Evolutionary conservation across 495 filamentous ascomycete species (phyloP).

Genomic region (Lentithecium fluviatile): DNA sequence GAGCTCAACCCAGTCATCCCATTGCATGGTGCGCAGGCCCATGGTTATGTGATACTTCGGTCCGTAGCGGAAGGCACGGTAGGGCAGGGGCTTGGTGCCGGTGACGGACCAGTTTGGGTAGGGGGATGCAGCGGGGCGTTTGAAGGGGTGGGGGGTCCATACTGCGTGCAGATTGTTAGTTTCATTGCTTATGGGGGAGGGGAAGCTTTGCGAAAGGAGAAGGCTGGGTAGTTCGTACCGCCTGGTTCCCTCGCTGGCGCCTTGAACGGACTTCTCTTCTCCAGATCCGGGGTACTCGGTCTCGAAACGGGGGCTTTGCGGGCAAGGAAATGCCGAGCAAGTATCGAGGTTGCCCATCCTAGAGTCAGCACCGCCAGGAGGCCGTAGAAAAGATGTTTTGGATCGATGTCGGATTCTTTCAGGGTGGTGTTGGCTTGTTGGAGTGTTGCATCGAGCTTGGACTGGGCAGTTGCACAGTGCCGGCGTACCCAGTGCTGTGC

Average conservation of each 20-base stretch:
- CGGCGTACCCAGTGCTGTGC: conserved; percentile 31
- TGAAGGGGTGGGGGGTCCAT: conserved; percentile 71
- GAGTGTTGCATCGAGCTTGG: not conserved
- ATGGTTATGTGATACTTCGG: conserved; percentile 78
- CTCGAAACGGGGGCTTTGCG: not conserved
- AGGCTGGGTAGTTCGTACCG: conserved; percentile 32
- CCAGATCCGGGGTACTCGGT: conserved; percentile 38
- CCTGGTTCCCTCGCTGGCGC: conserved; percentile 35
- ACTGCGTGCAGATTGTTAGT: conserved; percentile 45
- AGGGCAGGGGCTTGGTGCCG: conserved; percentile 73
- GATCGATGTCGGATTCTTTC: conserved; percentile 1
- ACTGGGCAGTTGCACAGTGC: conserved; percentile 17
- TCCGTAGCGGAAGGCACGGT: conserved; percentile 81
- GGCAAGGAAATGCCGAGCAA: not conserved
- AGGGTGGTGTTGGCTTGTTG: not conserved
- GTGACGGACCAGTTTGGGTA: conserved; percentile 72
- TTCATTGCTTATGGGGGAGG: conserved; percentile 3
- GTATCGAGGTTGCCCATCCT: conserved; percentile 8
- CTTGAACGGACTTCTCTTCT: conserved; percentile 38
- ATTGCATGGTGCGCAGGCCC: conserved; percentile 75
- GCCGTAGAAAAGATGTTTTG: conserved; percentile 24
- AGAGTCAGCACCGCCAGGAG: conserved; percentile 16
- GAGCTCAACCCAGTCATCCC: conserved; percentile 85
- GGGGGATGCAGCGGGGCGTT: conserved; percentile 62
- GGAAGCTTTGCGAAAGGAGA: not conserved